Evolutionary conservation across 2,329 filamentous ascomycete genomes (phyloP).

Genomic region (Bipolaris gigantea): DNA sequence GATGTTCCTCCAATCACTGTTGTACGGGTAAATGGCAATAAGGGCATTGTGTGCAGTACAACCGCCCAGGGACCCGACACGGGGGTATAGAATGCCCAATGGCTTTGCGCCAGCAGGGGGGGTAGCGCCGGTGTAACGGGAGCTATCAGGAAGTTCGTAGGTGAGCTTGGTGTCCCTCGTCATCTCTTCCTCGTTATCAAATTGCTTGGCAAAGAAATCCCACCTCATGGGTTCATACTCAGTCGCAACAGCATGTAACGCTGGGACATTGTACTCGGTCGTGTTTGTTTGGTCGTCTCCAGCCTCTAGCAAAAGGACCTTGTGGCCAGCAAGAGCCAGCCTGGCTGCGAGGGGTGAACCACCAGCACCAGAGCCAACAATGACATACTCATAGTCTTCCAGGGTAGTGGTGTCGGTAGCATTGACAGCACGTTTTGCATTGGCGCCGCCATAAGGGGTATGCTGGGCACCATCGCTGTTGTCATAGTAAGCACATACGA

Average conservation of each 20-base stretch:
- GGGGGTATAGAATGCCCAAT: conserved; percentile 60
- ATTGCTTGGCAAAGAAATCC: conserved; percentile 65
- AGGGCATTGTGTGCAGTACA: conserved; percentile 63
- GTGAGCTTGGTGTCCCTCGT: conserved; percentile 59
- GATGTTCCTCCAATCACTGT: conserved; percentile 62
- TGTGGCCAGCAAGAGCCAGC: conserved; percentile 59
- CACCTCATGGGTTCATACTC: conserved; percentile 59
- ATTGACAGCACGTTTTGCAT: conserved; percentile 24
- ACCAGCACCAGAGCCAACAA: conserved; percentile 63
- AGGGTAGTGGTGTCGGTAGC: conserved; percentile 15
- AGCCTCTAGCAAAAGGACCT: conserved; percentile 61
- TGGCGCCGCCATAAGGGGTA: conserved; percentile 18
- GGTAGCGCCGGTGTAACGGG: conserved; percentile 54
- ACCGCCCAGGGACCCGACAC: conserved; percentile 58
- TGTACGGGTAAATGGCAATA: conserved; percentile 59
- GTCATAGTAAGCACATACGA: not conserved
- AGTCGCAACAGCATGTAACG: conserved; percentile 55
- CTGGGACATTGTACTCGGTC: conserved; percentile 55
- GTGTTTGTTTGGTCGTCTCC: conserved; percentile 58
- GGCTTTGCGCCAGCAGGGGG: conserved; percentile 55
- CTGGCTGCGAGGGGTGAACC: conserved; percentile 61
- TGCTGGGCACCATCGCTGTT: conserved; percentile 26
- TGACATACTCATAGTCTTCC: conserved; percentile 59
- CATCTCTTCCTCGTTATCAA: conserved; percentile 54
- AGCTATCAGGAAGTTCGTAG: conserved; percentile 37